Conservation (phyloP, 148 eudicot genomes). For the Rhododendron griersonianum region DNA sequence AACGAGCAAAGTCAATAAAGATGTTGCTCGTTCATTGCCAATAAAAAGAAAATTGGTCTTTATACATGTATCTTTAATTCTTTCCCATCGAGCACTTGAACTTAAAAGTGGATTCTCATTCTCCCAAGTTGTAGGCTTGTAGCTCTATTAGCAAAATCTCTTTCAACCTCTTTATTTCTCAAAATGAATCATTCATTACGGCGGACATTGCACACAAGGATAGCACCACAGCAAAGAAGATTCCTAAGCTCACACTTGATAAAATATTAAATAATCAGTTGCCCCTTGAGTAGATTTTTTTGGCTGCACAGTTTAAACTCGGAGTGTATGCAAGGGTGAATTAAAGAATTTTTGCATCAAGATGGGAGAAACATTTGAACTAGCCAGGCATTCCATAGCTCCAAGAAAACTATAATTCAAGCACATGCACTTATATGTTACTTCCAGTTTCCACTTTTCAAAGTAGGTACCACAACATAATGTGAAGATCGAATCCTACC, state of each 20-base stretch:
- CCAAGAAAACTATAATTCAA: background rate
- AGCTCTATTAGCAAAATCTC: background rate
- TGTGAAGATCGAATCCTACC: conserved; percentile 29
- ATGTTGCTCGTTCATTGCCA: background rate
- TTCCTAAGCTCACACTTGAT: background rate
- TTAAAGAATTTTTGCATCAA: background rate
- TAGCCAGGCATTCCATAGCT: background rate
- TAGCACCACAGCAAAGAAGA: background rate
- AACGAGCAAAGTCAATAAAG: background rate
- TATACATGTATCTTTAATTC: background rate
- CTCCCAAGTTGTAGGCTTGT: no score
- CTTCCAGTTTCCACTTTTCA: background rate
- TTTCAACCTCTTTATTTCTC: background rate
- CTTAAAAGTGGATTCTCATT: background rate
- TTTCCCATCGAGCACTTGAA: background rate
- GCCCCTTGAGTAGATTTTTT: background rate
- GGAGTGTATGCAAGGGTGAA: background rate
- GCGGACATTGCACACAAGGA: background rate
- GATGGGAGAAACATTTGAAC: background rate
- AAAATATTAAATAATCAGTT: background rate
- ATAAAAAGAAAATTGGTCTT: background rate
- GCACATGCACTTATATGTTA: background rate
- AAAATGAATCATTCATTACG: background rate
- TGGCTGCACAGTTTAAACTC: background rate
- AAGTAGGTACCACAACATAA: background rate